phyloP scores from a whole-genome alignment of 441 rosid genomes.

The Erodium texanum region DNA sequence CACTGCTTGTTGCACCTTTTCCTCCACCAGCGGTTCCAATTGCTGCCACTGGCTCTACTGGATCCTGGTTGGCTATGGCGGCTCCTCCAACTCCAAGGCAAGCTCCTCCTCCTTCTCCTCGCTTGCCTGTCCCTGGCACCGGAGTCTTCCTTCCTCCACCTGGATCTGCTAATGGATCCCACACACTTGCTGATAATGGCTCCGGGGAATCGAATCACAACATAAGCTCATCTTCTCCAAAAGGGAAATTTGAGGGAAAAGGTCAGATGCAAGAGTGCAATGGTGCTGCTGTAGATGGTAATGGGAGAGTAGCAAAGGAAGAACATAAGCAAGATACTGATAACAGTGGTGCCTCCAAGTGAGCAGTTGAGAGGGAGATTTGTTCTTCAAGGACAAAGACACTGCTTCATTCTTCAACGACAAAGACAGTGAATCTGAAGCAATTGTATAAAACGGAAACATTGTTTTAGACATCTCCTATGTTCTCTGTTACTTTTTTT shows the following conservation, averaged over 20 bases:
- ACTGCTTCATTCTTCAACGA: no score
- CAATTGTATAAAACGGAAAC: no score
- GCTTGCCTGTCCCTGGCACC: constrained; percentile 63
- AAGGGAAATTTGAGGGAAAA: constrained; percentile 22
- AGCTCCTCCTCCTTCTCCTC: constrained; percentile 23
- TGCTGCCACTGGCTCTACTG: no score
- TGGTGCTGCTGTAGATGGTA: constrained; percentile 20
- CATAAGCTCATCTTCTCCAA: constrained; percentile 7
- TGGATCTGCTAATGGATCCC: constrained; percentile 30
- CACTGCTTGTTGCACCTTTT: constrained; percentile 29
- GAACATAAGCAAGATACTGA: constrained; percentile 14
- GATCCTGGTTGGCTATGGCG: no score
- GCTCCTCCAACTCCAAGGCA: no score
- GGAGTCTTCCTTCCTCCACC: constrained; percentile 91
- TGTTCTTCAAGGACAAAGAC: neutral
- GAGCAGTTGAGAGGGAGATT: neutral
- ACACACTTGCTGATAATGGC: constrained; percentile 14
- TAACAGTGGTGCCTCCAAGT: no score
- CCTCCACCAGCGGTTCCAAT: no score
- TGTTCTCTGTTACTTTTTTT: neutral
- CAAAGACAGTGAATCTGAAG: constrained; percentile 12
- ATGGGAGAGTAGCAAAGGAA: no score
- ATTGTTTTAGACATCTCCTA: neutral
- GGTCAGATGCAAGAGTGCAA: constrained; percentile 30
- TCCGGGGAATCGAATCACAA: constrained; percentile 13